phyloP scores from a whole-genome alignment of 495 filamentous ascomycete species.

The Xylaria venustula region DNA sequence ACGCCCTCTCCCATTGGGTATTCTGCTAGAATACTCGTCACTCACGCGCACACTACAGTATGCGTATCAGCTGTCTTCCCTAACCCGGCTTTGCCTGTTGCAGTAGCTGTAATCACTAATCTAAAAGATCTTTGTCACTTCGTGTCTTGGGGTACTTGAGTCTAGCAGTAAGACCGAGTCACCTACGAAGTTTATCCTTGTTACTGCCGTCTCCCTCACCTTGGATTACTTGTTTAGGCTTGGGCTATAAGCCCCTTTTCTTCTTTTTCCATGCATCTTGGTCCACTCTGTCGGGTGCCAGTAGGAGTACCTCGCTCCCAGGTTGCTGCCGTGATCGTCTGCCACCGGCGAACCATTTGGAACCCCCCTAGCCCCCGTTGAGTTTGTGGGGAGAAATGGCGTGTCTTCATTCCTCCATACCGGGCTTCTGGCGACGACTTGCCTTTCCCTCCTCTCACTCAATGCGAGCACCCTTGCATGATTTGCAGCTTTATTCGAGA shows the following conservation, averaged over 20 bases:
- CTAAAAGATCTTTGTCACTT: not conserved
- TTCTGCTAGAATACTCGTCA: not conserved
- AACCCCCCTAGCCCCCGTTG: conserved; percentile 14
- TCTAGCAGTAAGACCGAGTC: conserved; percentile 11
- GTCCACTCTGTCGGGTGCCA: conserved; percentile 1
- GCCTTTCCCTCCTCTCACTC: conserved; percentile 15
- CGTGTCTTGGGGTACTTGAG: not conserved
- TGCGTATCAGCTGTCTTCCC: conserved; percentile 14
- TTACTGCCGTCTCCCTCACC: conserved; percentile 14
- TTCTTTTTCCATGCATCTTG: conserved; percentile 13
- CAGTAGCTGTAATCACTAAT: not conserved
- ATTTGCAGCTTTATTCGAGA: conserved; percentile 33
- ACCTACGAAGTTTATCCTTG: conserved; percentile 1
- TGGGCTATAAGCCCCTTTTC: conserved; percentile 5
- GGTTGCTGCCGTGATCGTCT: conserved; percentile 1
- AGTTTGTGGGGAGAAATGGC: conserved; percentile 10
- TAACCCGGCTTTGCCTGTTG: conserved; percentile 8
- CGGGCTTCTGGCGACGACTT: conserved; percentile 24
- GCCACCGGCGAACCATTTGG: not conserved
- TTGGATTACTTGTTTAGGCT: conserved; percentile 14
- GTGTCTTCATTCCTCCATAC: conserved; percentile 8
- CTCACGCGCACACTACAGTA: conserved; percentile 8
- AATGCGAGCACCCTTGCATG: conserved; percentile 31
- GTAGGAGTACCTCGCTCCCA: not conserved
- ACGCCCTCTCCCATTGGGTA: not conserved